Base-by-base conservation (phyloP, 2,329 filamentous ascomycete species). In the Setomelanomma holmii region DNA sequence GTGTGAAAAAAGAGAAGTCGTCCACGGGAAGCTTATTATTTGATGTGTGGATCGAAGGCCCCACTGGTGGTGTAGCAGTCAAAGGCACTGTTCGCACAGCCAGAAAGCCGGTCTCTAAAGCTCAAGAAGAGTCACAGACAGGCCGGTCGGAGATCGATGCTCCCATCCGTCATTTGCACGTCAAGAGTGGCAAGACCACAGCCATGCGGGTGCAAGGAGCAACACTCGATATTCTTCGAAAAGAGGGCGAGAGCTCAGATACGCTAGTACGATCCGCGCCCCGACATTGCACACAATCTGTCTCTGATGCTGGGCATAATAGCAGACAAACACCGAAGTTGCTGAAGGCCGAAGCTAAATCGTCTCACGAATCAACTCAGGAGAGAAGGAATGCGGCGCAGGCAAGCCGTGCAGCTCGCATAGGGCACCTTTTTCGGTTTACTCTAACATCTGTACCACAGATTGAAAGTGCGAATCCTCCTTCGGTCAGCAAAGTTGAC, bases 1-100 rank as follows among this genome's bases (percentile, higher is more conserved):
- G 88, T 12, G 82, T 83, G 56, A 79, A 74, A 56, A 79, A 74
- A 51, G 74, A 73, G n/a, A 75, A 68, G 23, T 60, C 38, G 7
- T 48, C 35, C 14, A n/a, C 52, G 1, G 51, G 55, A 6, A 61
- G 52, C 14, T 49, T 46, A 11, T 34, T 73, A 63, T 73, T 71
- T 51, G 64, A 77, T 55, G 60, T 76, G 52, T 79, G 72, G 75
- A 75, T 70, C 47, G 73, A 78, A 65, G 76, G 68, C 12, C 73
- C 68, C 6, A 69, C 75, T 62, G 70, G 76, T 63, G 59, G 72
- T 20, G 66, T 80, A 45, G 78, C 78, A 34, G 78, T 81, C 4
- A 80, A 77, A 54, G 79, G 75, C 16, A 75, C 59, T 7, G 61
- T 72, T 16, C 55, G 45, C 7, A 63, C 67, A 5, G 44, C 36